These are phyloP conservation scores for Oxyria digyna DNA, from an alignment of 148 eudicot species.

Conservation along the genomic window DNA sequence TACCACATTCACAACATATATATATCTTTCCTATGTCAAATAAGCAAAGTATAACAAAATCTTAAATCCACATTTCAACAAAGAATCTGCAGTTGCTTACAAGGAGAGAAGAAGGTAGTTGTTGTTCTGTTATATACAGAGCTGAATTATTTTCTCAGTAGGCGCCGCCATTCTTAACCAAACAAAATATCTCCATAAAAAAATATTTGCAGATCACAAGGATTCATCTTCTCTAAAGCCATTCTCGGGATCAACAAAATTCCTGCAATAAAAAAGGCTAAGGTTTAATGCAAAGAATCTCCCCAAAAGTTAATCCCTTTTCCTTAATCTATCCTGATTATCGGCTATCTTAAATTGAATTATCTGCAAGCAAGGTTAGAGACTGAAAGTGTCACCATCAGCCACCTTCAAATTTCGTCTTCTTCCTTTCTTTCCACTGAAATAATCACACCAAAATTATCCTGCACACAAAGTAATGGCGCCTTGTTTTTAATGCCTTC, in stretches of 20 bases:
- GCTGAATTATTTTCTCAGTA: not conserved
- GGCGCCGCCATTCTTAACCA: not conserved
- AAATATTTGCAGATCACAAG: not conserved
- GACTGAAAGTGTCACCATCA: constrained; percentile 1
- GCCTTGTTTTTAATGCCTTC: not conserved
- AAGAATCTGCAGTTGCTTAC: not conserved
- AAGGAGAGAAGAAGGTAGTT: not conserved
- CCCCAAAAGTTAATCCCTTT: not conserved
- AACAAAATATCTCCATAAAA: not conserved
- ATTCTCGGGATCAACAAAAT: constrained; percentile 5
- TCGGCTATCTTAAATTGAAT: not conserved
- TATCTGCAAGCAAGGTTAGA: not conserved
- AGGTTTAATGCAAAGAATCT: not conserved
- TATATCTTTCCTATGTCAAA: not conserved
- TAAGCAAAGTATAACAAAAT: not conserved
- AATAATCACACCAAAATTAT: not conserved
- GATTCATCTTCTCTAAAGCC: not conserved
- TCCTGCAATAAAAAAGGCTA: not conserved
- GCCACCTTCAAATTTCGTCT: not conserved
- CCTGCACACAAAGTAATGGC: constrained; percentile 8
- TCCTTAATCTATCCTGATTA: not conserved
- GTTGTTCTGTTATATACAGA: not conserved
- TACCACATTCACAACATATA: not conserved
- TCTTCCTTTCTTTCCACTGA: constrained; percentile 1
- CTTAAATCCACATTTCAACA: not conserved